phyloP scores from a whole-genome alignment of 1,284 basidiomycete species.

The Pholiota adiposa region DNA sequence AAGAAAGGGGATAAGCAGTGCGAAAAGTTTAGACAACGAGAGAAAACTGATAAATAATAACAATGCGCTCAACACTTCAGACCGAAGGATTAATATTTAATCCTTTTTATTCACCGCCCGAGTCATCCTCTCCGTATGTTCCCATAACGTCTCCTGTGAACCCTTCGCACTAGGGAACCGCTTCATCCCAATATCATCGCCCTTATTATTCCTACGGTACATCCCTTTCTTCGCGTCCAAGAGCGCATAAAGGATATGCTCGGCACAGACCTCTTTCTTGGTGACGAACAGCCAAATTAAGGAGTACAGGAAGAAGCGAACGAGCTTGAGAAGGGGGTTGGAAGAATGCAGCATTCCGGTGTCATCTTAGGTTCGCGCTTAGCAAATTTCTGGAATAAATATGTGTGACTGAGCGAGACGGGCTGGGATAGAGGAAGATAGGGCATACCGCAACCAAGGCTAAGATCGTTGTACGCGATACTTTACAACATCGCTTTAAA shows the following conservation, averaged over 20 bases:
- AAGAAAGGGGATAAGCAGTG: no score
- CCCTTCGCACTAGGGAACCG: conserved; percentile 40
- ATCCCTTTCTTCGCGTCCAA: conserved; percentile 38
- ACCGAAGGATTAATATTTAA: no score
- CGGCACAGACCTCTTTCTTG: conserved; percentile 39
- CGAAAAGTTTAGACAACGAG: no score
- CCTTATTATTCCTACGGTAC: conserved; percentile 36
- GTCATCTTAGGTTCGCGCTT: no score
- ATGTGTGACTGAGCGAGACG: neutral
- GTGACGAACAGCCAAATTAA: conserved; percentile 37
- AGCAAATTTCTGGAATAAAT: conserved; percentile 9
- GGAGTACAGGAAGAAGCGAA: conserved; percentile 26
- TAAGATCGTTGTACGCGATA: conserved; percentile 47
- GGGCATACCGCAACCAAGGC: conserved; percentile 44
- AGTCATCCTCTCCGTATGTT: no score
- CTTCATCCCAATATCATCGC: conserved; percentile 43
- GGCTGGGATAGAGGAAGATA: neutral
- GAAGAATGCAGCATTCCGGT: conserved; percentile 42
- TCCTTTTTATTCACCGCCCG: no score
- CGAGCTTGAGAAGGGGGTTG: conserved; percentile 28
- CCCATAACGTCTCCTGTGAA: conserved; percentile 44
- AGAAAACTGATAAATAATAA: no score
- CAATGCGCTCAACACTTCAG: no score
- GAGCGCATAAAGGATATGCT: conserved; percentile 46
- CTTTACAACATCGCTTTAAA: conserved; percentile 34